Evolutionary conservation across 1,284 basidiomycete species (phyloP).

Genomic region (Xerocomus nothofagi): DNA sequence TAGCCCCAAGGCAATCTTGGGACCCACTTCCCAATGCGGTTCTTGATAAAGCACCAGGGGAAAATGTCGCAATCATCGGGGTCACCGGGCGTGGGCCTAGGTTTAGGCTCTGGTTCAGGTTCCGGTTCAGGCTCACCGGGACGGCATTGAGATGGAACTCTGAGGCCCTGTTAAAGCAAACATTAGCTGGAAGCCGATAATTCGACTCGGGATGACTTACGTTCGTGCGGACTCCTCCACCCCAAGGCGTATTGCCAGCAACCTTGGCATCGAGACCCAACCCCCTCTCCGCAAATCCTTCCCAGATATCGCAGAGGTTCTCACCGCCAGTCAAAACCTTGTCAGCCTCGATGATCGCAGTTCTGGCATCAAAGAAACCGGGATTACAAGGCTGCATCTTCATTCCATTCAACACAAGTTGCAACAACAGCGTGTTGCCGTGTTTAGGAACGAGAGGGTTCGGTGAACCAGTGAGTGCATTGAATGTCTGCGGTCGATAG

Average conservation of each 20-base stretch:
- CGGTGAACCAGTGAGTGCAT: slow-evolving; percentile 39
- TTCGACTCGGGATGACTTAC: slow-evolving; percentile 34
- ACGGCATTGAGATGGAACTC: slow-evolving; percentile 32
- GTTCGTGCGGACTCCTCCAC: slow-evolving; percentile 76
- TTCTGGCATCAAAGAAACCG: slow-evolving; percentile 87
- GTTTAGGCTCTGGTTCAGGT: slow-evolving; percentile 29
- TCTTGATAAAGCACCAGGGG: slow-evolving; percentile 33
- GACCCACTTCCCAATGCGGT: slow-evolving; percentile 23
- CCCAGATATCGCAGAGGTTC: slow-evolving; percentile 91
- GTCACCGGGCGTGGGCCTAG: slow-evolving; percentile 31
- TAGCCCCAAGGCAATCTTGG: slow-evolving; percentile 28
- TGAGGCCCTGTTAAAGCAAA: slow-evolving; percentile 25
- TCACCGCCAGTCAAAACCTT: slow-evolving; percentile 87
- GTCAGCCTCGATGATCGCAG: slow-evolving; percentile 95
- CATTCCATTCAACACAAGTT: slow-evolving; percentile 90
- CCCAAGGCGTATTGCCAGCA: slow-evolving; percentile 87
- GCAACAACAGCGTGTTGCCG: slow-evolving; percentile 85
- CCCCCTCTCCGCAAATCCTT: slow-evolving; percentile 81
- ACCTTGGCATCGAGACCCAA: slow-evolving; percentile 77
- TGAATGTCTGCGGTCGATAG: slow-evolving; percentile 54
- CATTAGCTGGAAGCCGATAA: not conserved
- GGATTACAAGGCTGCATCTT: slow-evolving; percentile 94
- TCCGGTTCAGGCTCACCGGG: slow-evolving; percentile 21
- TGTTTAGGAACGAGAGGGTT: slow-evolving; percentile 82
- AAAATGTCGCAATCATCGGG: slow-evolving; percentile 34